These are phyloP conservation scores for Mortierella sp. DNA, from an alignment of 371 early-diverging fungal genomes.

Conservation along the genomic window DNA sequence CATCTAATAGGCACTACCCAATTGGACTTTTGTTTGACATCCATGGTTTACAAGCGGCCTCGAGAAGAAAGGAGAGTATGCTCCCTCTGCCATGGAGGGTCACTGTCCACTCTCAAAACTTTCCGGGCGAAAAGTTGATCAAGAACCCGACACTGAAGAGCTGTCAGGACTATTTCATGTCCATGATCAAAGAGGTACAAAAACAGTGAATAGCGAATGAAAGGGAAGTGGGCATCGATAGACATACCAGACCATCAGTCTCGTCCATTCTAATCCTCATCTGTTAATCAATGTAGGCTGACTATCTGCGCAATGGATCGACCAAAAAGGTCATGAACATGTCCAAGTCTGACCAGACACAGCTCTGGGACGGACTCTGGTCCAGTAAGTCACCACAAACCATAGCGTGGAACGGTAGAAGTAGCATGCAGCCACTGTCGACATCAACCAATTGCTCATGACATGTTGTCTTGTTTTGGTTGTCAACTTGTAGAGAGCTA, in stretches of 20 bases:
- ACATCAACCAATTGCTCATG: not conserved
- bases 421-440: not conserved
- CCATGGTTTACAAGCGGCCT: slow-evolving; percentile 35
- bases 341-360: slow-evolving; percentile 75
- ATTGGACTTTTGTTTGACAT: slow-evolving; percentile 78
- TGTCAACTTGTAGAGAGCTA: slow-evolving; percentile 60
- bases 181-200: slow-evolving; percentile 79
- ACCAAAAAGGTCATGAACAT: slow-evolving; percentile 83
- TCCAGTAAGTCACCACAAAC: slow-evolving; percentile 58
- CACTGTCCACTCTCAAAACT: slow-evolving; percentile 67
- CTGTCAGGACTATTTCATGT: slow-evolving; percentile 79
- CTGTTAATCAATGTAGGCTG: slow-evolving; percentile 65
- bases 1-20: slow-evolving; percentile 74
- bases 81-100: slow-evolving; percentile 70
- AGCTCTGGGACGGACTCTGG: slow-evolving; percentile 74
- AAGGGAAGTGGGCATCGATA: not conserved
- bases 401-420: not conserved
- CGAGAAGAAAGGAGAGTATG: not conserved
- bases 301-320: slow-evolving; percentile 77
- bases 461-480: too few species aligned
- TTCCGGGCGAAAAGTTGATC: slow-evolving; percentile 70
- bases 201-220: too few species aligned
- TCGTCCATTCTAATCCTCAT: not conserved
- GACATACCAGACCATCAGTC: not conserved
- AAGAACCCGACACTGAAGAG: slow-evolving; percentile 61